A percentile compares a stretch with the other conserved stretches of the same genome.
Conservation (phyloP, 1,284 basidiomycete genomes). For the Macrocystidia cucumis region DNA sequence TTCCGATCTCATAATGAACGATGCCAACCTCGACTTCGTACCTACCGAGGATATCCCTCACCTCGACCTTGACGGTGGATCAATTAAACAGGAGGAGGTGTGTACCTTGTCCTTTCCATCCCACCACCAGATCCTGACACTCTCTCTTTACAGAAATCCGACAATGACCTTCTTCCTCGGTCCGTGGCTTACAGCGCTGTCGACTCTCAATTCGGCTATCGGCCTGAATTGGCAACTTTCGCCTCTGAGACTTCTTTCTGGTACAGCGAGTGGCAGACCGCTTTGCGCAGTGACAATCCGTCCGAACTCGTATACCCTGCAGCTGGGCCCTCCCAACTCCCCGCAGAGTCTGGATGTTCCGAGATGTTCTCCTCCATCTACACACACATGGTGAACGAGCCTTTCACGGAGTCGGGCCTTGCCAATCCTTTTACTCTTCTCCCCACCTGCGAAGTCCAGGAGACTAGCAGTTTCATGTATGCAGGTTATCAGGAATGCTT, state of each 20-base stretch:
- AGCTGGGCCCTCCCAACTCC: too few relatives aligned
- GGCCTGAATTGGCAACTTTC: slow-evolving; percentile 7
- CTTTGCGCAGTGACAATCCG: too few relatives aligned
- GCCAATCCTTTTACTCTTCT: too few relatives aligned
- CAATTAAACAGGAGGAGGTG: slow-evolving; percentile 7
- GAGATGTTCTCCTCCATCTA: too few relatives aligned
- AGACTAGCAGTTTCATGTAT: too few relatives aligned
- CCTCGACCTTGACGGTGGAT: slow-evolving; percentile 24
- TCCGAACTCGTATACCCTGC: too few relatives aligned
- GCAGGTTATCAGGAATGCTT: too few relatives aligned
- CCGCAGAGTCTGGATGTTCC: too few relatives aligned
- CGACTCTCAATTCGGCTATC: slow-evolving; percentile 13
- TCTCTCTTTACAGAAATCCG: not conserved
- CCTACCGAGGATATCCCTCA: slow-evolving; percentile 30
- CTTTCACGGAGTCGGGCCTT: too few relatives aligned
- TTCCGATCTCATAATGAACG: too few relatives aligned
- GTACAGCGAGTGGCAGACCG: slow-evolving; percentile 5
- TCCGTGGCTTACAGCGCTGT: slow-evolving; percentile 8
- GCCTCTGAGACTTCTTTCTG: slow-evolving; percentile 9
- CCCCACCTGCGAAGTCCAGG: too few relatives aligned
- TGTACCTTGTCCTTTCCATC: slow-evolving; percentile 3
- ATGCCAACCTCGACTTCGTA: slow-evolving; percentile 27
- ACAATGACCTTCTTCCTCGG: slow-evolving; percentile 5
- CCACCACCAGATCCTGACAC: not conserved
- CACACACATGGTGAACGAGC: too few relatives aligned